Evolutionary conservation across 2,329 filamentous ascomycete species (phyloP).

Genomic region (Phaeosphaeriaceae sp.): DNA sequence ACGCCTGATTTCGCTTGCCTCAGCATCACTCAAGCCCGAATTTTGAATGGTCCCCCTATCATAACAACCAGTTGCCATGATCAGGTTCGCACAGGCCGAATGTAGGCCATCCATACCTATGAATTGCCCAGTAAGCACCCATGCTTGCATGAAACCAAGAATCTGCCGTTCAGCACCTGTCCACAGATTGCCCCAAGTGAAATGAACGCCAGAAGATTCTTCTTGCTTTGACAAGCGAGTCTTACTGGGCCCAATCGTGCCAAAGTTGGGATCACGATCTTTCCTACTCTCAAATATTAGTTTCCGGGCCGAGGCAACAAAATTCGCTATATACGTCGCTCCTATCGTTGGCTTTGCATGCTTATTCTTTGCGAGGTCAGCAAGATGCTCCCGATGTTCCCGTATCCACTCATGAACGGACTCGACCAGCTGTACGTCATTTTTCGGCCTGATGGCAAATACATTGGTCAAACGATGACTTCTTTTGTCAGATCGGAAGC

Average conservation of each 20-base stretch:
- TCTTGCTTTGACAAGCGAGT: conserved; percentile 26
- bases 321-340: conserved; percentile 41
- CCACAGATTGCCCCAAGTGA: conserved; percentile 50
- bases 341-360: conserved; percentile 14
- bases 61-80: conserved; percentile 69
- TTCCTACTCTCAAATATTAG: conserved; percentile 51
- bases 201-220: conserved; percentile 21
- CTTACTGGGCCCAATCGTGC: conserved; percentile 50
- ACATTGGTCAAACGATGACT: conserved; percentile 62
- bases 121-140: conserved; percentile 49
- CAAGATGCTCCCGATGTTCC: conserved; percentile 58
- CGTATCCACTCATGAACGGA: conserved; percentile 61
- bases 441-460: conserved; percentile 66
- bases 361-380: conserved; percentile 21
- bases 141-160: conserved; percentile 72
- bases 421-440: conserved; percentile 61
- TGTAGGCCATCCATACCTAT: conserved; percentile 58
- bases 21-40: conserved; percentile 45
- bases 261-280: conserved; percentile 40
- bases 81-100: conserved; percentile 67
- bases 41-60: conserved; percentile 38
- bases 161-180: conserved; percentile 60
- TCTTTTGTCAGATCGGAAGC: conserved; percentile 63
- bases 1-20: conserved; percentile 11
- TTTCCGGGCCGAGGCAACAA: conserved; percentile 49